Conservation (phyloP, 306 rosid genomes). For the Cicer judaicum region DNA sequence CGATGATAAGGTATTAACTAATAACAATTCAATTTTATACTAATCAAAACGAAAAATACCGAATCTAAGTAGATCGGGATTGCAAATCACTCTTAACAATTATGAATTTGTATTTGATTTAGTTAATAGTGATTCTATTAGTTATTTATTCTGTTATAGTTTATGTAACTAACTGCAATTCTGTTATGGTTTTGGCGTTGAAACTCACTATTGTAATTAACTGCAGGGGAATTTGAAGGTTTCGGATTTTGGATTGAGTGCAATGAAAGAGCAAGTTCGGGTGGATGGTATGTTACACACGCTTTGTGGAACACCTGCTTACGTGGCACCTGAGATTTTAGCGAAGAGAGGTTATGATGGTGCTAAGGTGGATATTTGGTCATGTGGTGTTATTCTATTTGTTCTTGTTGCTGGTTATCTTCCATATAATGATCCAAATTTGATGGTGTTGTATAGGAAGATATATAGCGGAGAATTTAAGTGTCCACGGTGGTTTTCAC, state of each 20-base stretch:
- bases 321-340: conserved; percentile 85
- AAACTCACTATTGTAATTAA: neutral
- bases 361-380: conserved; percentile 78
- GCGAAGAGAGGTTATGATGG: conserved; percentile 79
- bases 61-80: too few species aligned
- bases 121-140: neutral
- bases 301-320: conserved; percentile 83
- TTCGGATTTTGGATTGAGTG: conserved; percentile 77
- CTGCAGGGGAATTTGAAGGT: conserved; percentile 52
- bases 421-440: conserved; percentile 75
- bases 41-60: neutral
- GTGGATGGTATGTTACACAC: conserved; percentile 75
- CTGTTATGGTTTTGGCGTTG: neutral
- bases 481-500: conserved; percentile 73
- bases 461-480: conserved; percentile 71
- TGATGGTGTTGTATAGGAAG: conserved; percentile 76
- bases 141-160: neutral
- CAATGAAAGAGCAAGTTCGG: conserved; percentile 58
- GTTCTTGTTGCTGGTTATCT: conserved; percentile 71
- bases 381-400: conserved; percentile 65
- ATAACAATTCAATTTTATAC: neutral
- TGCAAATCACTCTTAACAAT: neutral
- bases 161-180: neutral
- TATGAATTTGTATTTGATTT: too few species aligned
- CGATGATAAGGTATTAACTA: conserved; percentile 45